Evolutionary conservation across 345 rosid species (phyloP).

Genomic region (Salix purpurea): DNA sequence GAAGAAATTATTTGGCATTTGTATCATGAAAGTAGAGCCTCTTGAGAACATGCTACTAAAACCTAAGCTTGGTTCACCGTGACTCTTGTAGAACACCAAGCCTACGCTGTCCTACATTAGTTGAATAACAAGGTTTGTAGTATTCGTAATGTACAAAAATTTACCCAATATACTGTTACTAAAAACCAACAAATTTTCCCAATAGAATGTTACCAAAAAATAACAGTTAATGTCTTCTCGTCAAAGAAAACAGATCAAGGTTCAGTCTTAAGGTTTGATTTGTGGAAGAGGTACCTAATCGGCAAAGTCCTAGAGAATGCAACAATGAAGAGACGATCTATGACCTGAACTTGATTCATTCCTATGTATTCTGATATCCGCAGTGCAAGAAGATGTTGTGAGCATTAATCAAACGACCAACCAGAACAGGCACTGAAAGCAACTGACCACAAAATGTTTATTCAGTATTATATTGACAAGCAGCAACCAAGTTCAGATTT

Average conservation of each 20-base stretch:
- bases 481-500: constrained; percentile 1
- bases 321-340: background rate
- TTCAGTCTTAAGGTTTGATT: background rate
- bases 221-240: background rate
- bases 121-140: background rate
- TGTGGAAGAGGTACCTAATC: background rate
- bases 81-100: background rate
- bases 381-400: constrained; percentile 80
- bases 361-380: constrained; percentile 84
- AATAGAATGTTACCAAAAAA: background rate
- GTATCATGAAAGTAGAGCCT: background rate
- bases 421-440: constrained; percentile 76
- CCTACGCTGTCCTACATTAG: background rate
- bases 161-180: background rate
- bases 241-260: background rate
- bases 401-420: constrained; percentile 86
- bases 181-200: too few species aligned
- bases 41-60: background rate
- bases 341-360: constrained; percentile 58
- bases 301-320: background rate
- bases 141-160: background rate
- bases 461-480: constrained; percentile 20
- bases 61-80: background rate
- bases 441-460: constrained; percentile 43
- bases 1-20: background rate